These are phyloP conservation scores for Quercus robur DNA, from an alignment of 306 rosid genomes.

Conservation along the genomic window DNA sequence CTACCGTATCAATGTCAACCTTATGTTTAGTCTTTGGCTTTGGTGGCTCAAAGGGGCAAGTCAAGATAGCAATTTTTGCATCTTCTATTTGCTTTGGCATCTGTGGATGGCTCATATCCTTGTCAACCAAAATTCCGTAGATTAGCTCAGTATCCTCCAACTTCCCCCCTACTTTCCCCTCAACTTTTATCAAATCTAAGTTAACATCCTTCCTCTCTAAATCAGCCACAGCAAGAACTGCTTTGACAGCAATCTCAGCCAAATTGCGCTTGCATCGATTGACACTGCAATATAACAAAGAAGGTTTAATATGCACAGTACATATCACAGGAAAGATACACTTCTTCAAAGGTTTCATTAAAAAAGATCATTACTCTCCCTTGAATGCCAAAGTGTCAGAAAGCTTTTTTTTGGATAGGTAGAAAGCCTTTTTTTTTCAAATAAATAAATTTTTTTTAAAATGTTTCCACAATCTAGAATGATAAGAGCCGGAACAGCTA, in stretches of 20 bases:
- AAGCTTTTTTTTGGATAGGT: neutral
- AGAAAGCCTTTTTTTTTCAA: neutral
- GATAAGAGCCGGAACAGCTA: neutral
- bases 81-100: conserved; percentile 94
- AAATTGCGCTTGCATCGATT: conserved; percentile 88
- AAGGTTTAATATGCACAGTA: neutral
- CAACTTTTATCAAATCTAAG: conserved; percentile 87
- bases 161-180: conserved; percentile 97
- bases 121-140: conserved; percentile 87
- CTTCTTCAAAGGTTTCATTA: neutral
- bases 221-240: conserved; percentile 97
- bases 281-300: conserved; percentile 57
- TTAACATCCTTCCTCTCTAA: conserved; percentile 91
- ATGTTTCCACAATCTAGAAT: neutral
- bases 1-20: conserved; percentile 96
- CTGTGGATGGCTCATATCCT: conserved; percentile 99
- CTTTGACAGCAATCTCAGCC: conserved; percentile 97
- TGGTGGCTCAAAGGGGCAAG: conserved; percentile 99
- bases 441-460: neutral
- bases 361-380: neutral
- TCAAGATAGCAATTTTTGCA: conserved; percentile 93
- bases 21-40: conserved; percentile 99
- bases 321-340: neutral
- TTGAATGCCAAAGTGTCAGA: neutral
- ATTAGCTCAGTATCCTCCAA: conserved; percentile 93